Evolutionary conservation across 805 yeast genomes (phyloP), one percentile per base, ranked within the genome.

Genomic region (Cyberlindnera veronae): DNA sequence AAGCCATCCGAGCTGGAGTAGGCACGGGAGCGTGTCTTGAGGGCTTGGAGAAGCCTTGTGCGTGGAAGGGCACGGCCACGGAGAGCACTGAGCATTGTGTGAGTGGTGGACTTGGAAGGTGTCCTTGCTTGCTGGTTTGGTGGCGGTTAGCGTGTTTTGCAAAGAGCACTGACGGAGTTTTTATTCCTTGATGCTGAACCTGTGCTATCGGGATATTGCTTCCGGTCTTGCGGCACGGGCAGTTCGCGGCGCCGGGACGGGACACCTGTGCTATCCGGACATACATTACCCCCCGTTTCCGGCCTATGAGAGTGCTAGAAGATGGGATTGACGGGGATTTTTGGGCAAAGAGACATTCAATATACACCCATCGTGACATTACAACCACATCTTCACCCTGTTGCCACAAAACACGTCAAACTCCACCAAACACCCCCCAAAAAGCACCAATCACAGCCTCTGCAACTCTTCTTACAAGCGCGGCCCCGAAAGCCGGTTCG

Each of bases 1-100:
- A 93, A 93, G 30, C 79, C 74, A 67, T 93, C 99, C 9, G 45
- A 38, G 19, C 48, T 38, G 32, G 50, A 47, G 39, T 49, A 48
- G 27, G 28, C 40, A 32, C 50, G 48, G 30, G 40, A 41, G 18
- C 39, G 30, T 23, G 43, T 19, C 35, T 29, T 39, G 29, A 51
- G 32, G 26, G 47, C 34, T 14, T 44, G 37, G 29, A 45, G 24
- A 17, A 47, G 34, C 39, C 55, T 51, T 23, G 54, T 24, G 38
- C 60, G 58, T 29, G 59, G 52, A 24, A 55, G 32, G 17, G 41
- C 34, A 30, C 50, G 45, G 29, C 52, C 51, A 38, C 55, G 57
- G 21, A 56, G 41, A 39, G 54, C 55, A 39, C 53, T 49, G 15
- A 55, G 52, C 60, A 55, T 55, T 16, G 23, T 46, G 45, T 16